phyloP scores from a whole-genome alignment of 192 early-diverging fungal species.

The Backusella westeae region DNA sequence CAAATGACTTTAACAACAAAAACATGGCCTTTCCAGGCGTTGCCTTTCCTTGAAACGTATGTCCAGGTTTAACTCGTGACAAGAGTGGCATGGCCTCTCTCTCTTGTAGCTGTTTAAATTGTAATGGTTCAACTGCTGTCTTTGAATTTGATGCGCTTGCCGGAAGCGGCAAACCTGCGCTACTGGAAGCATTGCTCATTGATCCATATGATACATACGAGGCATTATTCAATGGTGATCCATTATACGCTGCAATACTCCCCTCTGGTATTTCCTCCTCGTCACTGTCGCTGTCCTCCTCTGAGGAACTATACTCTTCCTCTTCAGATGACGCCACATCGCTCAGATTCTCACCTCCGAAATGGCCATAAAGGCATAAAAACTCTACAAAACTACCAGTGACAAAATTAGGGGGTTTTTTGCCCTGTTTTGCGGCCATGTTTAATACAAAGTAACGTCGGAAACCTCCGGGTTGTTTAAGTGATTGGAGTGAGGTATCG shows the following conservation, averaged over 20 bases:
- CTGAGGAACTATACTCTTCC: slow-evolving; percentile 2
- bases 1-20: slow-evolving; percentile 79
- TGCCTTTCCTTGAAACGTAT: slow-evolving; percentile 49
- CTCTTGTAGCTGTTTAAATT: slow-evolving; percentile 22
- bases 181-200: background rate
- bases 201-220: background rate
- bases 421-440: slow-evolving; percentile 70
- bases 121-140: slow-evolving; percentile 9
- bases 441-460: slow-evolving; percentile 80
- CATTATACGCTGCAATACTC: slow-evolving; percentile 7
- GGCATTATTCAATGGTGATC: slow-evolving; percentile 7
- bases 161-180: slow-evolving; percentile 10
- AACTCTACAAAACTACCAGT: slow-evolving; percentile 95
- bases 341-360: slow-evolving; percentile 89
- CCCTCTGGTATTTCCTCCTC: slow-evolving; percentile 7
- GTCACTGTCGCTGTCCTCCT: background rate
- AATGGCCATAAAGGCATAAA: slow-evolving; percentile 88
- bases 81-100: slow-evolving; percentile 29
- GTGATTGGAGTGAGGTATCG: slow-evolving; percentile 16
- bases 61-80: slow-evolving; percentile 19
- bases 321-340: slow-evolving; percentile 54
- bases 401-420: slow-evolving; percentile 67
- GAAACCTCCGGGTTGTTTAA: slow-evolving; percentile 85
- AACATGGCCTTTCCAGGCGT: slow-evolving; percentile 73
- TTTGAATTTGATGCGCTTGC: background rate